A percentile compares a stretch with the other conserved stretches of the same genome.
These are phyloP conservation scores for Albifimbria verrucaria DNA, from an alignment of 2,329 filamentous ascomycete genomes.

Conservation along the genomic window DNA sequence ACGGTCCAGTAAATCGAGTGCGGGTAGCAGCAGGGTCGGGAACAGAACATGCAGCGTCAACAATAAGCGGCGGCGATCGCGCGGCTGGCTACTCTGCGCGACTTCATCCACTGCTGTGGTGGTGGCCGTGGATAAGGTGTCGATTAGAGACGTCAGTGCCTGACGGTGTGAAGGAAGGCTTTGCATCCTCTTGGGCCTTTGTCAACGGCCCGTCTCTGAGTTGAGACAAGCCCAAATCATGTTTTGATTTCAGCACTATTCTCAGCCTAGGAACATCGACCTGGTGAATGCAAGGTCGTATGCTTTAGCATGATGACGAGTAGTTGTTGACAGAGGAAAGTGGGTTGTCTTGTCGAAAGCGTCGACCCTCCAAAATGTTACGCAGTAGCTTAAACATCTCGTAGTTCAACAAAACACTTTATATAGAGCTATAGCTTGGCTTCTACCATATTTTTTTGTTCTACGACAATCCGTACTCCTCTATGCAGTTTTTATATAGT, in stretches of 20 bases:
- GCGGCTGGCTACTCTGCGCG: constrained; percentile 23
- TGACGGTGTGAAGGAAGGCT: constrained; percentile 32
- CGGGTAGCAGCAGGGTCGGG: constrained; percentile 75
- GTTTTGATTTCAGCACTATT: too few species aligned
- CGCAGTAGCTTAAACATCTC: too few species aligned
- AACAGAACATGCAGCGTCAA: constrained; percentile 83
- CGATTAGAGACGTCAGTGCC: constrained; percentile 48
- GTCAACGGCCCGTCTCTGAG: too few species aligned
- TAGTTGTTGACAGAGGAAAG: too few species aligned
- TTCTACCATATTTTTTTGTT: background rate
- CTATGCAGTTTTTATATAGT: background rate
- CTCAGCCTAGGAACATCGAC: too few species aligned
- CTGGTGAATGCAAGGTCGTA: too few species aligned
- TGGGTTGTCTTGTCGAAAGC: too few species aligned
- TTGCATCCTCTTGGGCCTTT: constrained; percentile 7
- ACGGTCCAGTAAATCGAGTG: constrained; percentile 83
- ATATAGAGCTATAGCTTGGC: background rate
- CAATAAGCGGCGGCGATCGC: constrained; percentile 53
- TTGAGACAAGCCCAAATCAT: too few species aligned
- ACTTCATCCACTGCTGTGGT: constrained; percentile 12
- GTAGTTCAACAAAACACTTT: background rate
- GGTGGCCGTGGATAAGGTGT: constrained; percentile 19
- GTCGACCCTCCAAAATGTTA: too few species aligned
- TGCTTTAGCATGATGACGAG: too few species aligned
- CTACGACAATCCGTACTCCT: background rate